Evolutionary conservation across 2,329 filamentous ascomycete genomes (phyloP), one percentile per base, ranked within the genome.

Genomic region (Gremmenia infestans): DNA sequence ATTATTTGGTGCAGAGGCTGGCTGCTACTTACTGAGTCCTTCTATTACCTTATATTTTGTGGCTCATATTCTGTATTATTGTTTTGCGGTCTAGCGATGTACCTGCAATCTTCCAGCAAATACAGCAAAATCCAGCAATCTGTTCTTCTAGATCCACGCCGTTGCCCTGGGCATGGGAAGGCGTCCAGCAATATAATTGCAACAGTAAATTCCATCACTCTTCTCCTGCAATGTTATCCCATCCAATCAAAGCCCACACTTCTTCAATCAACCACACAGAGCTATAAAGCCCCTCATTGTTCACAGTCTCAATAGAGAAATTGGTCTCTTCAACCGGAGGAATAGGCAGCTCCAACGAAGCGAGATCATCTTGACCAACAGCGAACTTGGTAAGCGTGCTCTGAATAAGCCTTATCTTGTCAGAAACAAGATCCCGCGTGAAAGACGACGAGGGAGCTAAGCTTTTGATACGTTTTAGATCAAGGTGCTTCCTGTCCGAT

Each of bases 1-100:
- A 94, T 14, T 97, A 96, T 68, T 72, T 97, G 48, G 82, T 89
- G 8, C 82, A 87, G 74, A 84, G 92, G 60, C 72, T 97, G 68
- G 79, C 85, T 5, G 87, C 88, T 14, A 97, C 92, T 4, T 84
- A 89, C 65, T 87, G 43, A 60, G 23, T 17, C 14, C 8, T 22
- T 22, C 23, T 37, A 12, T 48, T n/a, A 19, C 7, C 37, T 40
- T 12, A 6, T 40, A 6, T 6, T 17, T 40, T 12, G 37, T 17
- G 12, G 42, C 19, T 17, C 23, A 45, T 19, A 12, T 19, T 45
- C 17, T 12, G 42, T 45, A 45, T 45, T 45, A 23, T 40, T 19
- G 7, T 35, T 45, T 14, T n/a, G 39, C n/a, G 25, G 5, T 39
- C 36, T 46, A 45, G 42, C 42, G 4, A 45, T 45, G 11, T 45